Evolutionary conservation across 441 rosid species (phyloP).

Genomic region (Lepidium campestre): DNA sequence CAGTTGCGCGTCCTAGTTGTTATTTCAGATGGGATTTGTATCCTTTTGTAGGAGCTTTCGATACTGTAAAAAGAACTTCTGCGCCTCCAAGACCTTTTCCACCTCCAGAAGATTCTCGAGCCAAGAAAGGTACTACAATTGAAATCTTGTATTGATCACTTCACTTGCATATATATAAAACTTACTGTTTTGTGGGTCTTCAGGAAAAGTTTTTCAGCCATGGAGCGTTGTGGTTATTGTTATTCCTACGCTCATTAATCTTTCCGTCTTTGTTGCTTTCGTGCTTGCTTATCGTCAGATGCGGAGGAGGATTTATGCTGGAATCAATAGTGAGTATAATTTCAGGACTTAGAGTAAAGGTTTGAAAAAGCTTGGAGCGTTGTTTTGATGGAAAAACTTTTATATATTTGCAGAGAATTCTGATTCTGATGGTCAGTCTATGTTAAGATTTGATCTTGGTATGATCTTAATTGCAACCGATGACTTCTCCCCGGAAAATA

Average conservation of each 20-base stretch:
- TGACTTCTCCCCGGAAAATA: slow-evolving; percentile 9
- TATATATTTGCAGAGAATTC: background rate
- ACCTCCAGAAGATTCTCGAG: background rate
- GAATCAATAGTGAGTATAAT: slow-evolving; percentile 11
- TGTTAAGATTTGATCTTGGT: background rate
- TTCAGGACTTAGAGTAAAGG: background rate
- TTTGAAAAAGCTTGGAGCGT: background rate
- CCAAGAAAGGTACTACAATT: slow-evolving; percentile 4
- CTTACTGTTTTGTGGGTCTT: background rate
- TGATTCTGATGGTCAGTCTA: background rate
- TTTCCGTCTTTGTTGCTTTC: slow-evolving; percentile 18
- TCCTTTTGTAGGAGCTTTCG: background rate
- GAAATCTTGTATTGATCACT: background rate
- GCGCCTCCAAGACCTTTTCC: slow-evolving; percentile 5
- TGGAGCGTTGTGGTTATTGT: slow-evolving; percentile 19
- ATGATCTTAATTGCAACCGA: slow-evolving; percentile 1
- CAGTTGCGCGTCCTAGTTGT: slow-evolving; percentile 19
- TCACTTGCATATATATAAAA: background rate
- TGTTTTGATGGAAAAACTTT: background rate
- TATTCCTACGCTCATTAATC: slow-evolving; percentile 15
- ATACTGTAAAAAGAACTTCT: background rate
- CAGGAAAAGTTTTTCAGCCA: slow-evolving; percentile 17
- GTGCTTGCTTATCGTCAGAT: slow-evolving; percentile 16
- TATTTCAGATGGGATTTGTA: slow-evolving; percentile 31
- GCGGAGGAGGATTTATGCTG: slow-evolving; percentile 16